Evolutionary conservation across 345 rosid genomes (phyloP).

Genomic region (Cardamine resedifolia): DNA sequence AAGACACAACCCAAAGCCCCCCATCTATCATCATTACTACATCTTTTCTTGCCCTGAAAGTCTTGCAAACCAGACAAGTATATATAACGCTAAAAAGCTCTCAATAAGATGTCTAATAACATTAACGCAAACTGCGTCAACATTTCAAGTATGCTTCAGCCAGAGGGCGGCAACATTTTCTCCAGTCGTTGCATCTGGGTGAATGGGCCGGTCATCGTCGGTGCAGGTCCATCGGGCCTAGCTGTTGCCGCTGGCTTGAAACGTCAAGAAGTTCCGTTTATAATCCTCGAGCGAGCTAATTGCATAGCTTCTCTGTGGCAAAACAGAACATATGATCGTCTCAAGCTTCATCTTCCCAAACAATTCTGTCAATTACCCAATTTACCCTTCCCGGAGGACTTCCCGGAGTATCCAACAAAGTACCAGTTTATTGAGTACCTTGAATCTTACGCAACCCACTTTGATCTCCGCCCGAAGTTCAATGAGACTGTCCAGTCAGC

Average conservation of each 20-base stretch:
- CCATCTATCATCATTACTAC: conserved; percentile 5
- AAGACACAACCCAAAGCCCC: conserved; percentile 17
- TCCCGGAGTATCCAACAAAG: conserved; percentile 75
- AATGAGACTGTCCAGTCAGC: conserved; percentile 73
- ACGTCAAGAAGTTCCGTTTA: conserved; percentile 64
- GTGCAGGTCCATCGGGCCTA: conserved; percentile 84
- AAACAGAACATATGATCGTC: conserved; percentile 70
- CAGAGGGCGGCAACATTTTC: conserved; percentile 27
- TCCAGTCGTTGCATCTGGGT: conserved; percentile 70
- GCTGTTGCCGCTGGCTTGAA: conserved; percentile 63
- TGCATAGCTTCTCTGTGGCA: conserved; percentile 90
- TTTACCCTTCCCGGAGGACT: conserved; percentile 57
- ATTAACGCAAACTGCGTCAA: conserved; percentile 32
- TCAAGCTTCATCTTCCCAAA: conserved; percentile 84
- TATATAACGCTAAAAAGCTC: conserved; percentile 4
- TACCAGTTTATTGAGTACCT: conserved; percentile 66
- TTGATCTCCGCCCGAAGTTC: conserved; percentile 59
- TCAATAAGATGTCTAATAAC: conserved; percentile 1
- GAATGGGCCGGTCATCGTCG: conserved; percentile 82
- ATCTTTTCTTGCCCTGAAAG: conserved; percentile 11
- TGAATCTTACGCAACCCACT: conserved; percentile 61
- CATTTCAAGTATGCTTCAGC: conserved; percentile 42
- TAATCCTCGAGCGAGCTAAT: conserved; percentile 69
- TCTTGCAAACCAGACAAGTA: not conserved
- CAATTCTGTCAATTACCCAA: conserved; percentile 68